A percentile compares a stretch with the other conserved stretches of the same genome.
Evolutionary conservation across 2,329 filamentous ascomycete genomes (phyloP).

Genomic region (Arthrobotrys entomopaga): DNA sequence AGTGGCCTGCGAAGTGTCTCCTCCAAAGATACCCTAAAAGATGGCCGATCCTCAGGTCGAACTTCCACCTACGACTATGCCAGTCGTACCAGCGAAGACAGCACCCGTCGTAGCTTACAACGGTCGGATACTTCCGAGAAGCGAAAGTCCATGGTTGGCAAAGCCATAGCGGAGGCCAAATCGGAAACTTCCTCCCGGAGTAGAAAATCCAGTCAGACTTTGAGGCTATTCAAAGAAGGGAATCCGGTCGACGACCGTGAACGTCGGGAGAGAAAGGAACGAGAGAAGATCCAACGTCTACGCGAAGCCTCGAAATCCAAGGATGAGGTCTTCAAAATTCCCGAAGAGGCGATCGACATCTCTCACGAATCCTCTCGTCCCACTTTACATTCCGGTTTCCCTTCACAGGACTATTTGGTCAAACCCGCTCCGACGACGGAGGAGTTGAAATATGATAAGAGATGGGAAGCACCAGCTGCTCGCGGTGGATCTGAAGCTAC

Average conservation of each 20-base stretch:
- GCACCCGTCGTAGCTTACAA: constrained; percentile 25
- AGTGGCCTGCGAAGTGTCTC: constrained; percentile 31
- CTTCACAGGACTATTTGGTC: constrained; percentile 32
- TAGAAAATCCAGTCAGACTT: constrained; percentile 74
- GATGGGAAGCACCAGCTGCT: constrained; percentile 37
- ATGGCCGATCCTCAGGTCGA: constrained; percentile 40
- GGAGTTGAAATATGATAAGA: constrained; percentile 33
- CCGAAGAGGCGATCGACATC: constrained; percentile 52
- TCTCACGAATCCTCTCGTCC: constrained; percentile 45
- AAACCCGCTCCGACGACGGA: background rate
- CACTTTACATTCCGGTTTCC: constrained; percentile 40
- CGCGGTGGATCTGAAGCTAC: constrained; percentile 48
- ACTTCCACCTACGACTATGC: constrained; percentile 32
- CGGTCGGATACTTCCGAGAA: constrained; percentile 45
- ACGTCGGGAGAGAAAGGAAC: constrained; percentile 62
- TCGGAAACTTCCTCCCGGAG: constrained; percentile 66
- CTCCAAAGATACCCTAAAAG: constrained; percentile 50
- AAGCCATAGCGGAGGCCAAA: constrained; percentile 52
- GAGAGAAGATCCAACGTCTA: constrained; percentile 64
- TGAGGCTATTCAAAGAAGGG: constrained; percentile 75
- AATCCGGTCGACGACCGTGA: constrained; percentile 58
- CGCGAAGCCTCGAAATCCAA: constrained; percentile 47
- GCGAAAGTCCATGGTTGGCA: constrained; percentile 50
- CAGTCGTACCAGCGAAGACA: constrained; percentile 40
- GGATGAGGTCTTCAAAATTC: constrained; percentile 49